Conservation (phyloP, 1,284 basidiomycete genomes). For the Trichosporon faecale region DNA sequence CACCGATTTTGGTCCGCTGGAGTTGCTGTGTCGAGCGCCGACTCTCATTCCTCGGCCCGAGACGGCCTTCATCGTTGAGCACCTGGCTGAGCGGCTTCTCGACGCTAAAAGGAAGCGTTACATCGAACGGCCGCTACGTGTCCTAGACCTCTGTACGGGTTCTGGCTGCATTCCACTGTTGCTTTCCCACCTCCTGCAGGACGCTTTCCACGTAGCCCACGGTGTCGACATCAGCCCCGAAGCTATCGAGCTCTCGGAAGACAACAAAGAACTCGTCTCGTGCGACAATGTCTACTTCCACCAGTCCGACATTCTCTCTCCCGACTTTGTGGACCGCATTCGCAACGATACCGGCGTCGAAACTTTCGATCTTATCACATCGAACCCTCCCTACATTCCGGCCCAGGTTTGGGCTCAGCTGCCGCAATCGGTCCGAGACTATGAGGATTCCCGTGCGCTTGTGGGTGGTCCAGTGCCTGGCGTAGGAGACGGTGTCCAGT, state of each 20-base stretch:
- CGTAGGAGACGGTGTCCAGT: conserved; percentile 64
- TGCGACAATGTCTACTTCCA: conserved; percentile 17
- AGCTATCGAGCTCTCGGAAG: conserved; percentile 67
- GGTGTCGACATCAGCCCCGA: conserved; percentile 69
- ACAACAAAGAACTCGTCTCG: conserved; percentile 58
- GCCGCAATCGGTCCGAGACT: conserved; percentile 65
- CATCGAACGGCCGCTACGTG: conserved; percentile 23
- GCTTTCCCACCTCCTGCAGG: conserved; percentile 63
- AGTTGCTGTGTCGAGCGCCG: conserved; percentile 67
- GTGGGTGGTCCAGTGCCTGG: conserved; percentile 66
- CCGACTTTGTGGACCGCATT: conserved; percentile 27
- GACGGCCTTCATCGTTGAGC: conserved; percentile 70
- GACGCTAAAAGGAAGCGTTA: background rate
- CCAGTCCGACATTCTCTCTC: conserved; percentile 57
- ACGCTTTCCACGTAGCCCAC: conserved; percentile 56
- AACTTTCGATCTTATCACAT: conserved; percentile 68
- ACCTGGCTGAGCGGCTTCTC: conserved; percentile 26
- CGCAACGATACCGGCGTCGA: conserved; percentile 33
- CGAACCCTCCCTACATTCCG: conserved; percentile 92
- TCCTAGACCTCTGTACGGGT: conserved; percentile 87
- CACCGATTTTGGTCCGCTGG: conserved; percentile 81
- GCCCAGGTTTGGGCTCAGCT: conserved; percentile 63
- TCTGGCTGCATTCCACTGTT: conserved; percentile 83
- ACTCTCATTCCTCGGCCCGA: conserved; percentile 87
- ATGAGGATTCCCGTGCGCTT: conserved; percentile 76